Evolutionary conservation across 1,284 basidiomycete genomes (phyloP), one percentile per base, ranked within the genome.

Genomic region (Phylloboletellus chloephorus): DNA sequence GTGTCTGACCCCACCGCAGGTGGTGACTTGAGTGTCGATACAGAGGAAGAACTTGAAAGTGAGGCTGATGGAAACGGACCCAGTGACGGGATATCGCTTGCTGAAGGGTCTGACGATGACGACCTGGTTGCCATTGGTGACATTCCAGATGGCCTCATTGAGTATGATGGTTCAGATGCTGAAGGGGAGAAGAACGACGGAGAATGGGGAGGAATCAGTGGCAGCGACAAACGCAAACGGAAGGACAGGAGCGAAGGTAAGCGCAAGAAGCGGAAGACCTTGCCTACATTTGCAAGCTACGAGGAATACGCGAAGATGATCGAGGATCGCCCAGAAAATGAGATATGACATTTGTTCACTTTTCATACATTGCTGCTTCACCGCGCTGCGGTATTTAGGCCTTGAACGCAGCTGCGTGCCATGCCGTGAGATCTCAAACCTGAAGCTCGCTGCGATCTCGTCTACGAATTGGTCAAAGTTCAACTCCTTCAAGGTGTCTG

Each of bases 221-320:
- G 47, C 0, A 44, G 46, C 4, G 45, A 40, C 23, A 59, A 63
- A 43, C 54, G 59, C 31, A 78, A 75, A 56, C 73, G 77, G 47
- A 79, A 76, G 61, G 67, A 74, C 37, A 66, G 67, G 41, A 66
- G 63, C 5, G 63, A 69, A 42, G 65, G 69, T 43, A 80, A 76
- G 67, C 78, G 79, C 58, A 88, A 86, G 69, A 89, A 85, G 66
- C 64, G 82, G 61, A 73, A 73, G 51, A 72, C 78, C 29, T 58
- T 92, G 52, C 92, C 93, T 2, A 87, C 83, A 21, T 97, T 98
- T 57, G 95, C 90, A 2, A 88, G 82, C 58, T 95, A 95, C 51
- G 95, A 98, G 49, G 95, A 97, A 53, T 98, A 96, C 57, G 88
- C 88, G 35, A 86, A 79, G 65, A 74, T 98, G 72, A 93, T 98